These are phyloP conservation scores for Fusarium sp. DNA, from an alignment of 2,329 filamentous ascomycete genomes.

Conservation along the genomic window DNA sequence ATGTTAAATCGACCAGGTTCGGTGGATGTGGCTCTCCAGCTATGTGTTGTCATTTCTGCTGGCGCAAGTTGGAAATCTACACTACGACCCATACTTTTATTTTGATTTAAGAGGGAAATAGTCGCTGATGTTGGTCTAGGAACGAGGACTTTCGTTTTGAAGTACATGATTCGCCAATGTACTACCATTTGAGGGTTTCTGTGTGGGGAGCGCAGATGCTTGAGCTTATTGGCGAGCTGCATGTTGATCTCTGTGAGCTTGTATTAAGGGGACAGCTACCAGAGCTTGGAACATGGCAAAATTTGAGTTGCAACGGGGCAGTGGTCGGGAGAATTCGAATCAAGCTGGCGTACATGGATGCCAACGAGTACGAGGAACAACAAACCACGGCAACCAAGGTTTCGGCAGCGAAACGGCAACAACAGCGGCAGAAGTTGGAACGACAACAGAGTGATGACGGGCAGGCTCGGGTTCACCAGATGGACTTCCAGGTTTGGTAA, in stretches of 20 bases:
- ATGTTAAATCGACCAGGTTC: not conserved
- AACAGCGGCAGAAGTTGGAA: constrained; percentile 26
- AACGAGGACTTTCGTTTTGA: constrained; percentile 41
- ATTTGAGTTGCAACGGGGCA: constrained; percentile 27
- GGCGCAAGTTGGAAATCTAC: not conserved
- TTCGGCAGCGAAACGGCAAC: constrained; percentile 26
- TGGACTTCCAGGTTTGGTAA: constrained; percentile 43
- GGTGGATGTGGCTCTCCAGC: constrained; percentile 7
- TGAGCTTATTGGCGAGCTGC: constrained; percentile 39
- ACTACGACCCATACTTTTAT: constrained; percentile 9
- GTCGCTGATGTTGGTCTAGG: constrained; percentile 35
- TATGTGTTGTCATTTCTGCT: constrained; percentile 6
- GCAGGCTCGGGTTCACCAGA: constrained; percentile 35
- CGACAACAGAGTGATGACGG: constrained; percentile 30
- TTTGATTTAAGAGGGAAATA: constrained; percentile 7
- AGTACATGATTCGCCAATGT: constrained; percentile 42
- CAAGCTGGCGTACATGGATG: constrained; percentile 31
- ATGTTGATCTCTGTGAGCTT: constrained; percentile 39
- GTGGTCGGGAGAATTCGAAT: constrained; percentile 34
- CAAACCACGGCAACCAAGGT: constrained; percentile 30
- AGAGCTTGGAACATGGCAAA: constrained; percentile 36
- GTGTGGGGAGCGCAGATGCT: constrained; percentile 42
- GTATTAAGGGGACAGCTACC: constrained; percentile 31
- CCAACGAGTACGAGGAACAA: constrained; percentile 32
- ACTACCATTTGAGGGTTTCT: constrained; percentile 38